Evolutionary conservation across 1,284 basidiomycete species (phyloP).

Genomic region (Coniferiporia weirii): DNA sequence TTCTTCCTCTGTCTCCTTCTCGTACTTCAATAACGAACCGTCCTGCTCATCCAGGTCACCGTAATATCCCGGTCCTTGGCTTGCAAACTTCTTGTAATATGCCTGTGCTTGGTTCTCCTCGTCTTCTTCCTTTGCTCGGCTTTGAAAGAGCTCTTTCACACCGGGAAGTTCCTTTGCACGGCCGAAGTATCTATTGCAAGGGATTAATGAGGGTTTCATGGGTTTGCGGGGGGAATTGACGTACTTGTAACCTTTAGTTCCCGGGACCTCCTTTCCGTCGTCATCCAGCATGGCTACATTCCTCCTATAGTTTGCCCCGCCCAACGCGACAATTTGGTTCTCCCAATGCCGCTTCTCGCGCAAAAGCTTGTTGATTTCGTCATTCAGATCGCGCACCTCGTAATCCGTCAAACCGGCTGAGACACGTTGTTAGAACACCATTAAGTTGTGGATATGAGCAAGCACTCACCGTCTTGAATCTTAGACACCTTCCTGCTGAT

Average conservation of each 20-base stretch:
- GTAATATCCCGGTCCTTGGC: conserved; percentile 86
- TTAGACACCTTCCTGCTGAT: conserved; percentile 96
- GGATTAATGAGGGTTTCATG: background rate
- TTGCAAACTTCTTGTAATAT: conserved; percentile 85
- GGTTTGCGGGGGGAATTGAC: conserved; percentile 27
- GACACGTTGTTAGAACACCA: conserved; percentile 13
- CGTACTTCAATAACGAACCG: conserved; percentile 63
- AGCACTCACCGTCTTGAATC: conserved; percentile 85
- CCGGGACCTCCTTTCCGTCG: conserved; percentile 91
- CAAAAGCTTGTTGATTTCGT: conserved; percentile 96
- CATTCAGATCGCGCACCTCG: conserved; percentile 93
- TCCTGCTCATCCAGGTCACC: conserved; percentile 89
- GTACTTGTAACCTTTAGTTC: conserved; percentile 97
- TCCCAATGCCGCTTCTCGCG: conserved; percentile 98
- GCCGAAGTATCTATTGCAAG: conserved; percentile 79
- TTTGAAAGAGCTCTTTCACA: conserved; percentile 88
- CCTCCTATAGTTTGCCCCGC: conserved; percentile 93
- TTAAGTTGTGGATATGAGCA: background rate
- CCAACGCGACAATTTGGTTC: conserved; percentile 91
- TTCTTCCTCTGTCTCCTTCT: conserved; percentile 67
- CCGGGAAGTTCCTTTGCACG: conserved; percentile 95
- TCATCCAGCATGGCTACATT: conserved; percentile 91
- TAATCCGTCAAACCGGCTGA: conserved; percentile 91
- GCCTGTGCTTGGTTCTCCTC: conserved; percentile 75
- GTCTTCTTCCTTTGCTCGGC: conserved; percentile 77